Base-by-base conservation (phyloP, 1,284 basidiomycete genomes). In the Entoloma clypeatum region DNA sequence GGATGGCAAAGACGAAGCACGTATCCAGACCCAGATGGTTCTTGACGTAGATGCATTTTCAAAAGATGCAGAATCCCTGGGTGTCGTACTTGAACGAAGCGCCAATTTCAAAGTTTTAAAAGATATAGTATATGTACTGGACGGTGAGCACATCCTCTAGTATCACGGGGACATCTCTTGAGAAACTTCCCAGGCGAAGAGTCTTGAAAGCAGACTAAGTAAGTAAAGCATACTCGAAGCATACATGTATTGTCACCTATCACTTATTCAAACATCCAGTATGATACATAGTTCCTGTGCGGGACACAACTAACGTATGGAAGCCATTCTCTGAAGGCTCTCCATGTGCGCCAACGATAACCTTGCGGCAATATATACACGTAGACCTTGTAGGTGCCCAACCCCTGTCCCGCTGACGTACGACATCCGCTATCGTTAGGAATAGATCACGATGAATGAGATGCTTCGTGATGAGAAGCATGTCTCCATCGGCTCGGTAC, bases 401-500 rank as follows among this genome's bases (percentile, higher is more conserved):
- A 13, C 80, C 80, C 35, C 60, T 67, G 33, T 64, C 61, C 47
- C 74, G 70, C 54, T 75, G 72, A 36, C 59, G 64, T 10, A 68
- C 63, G n/a, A 68, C 63, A 42, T 74, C 65, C 27, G 81, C 79
- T 38, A 94, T 69, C 1, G 77, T 77, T 39, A 81, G 77, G 49
- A 87, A 94, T 22, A 94, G 67, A 59, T 97, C 95, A 16, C 84
- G 77, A 50, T 89, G 79, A 27, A 94, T 71, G 17, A 98, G 69
- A 47, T 85, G 81, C 53, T 88, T 90, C 10, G 91, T 88, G 56
- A 97, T 92, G 23, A 74, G 67, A n/a, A 99, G 71, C 71, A 95
- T 79, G 53, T 98, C 94, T 17, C 86, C 85, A 51, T 99, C 93
- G 4, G 87, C 81, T 16, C 86, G 81, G 67, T 97, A 98, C 2